A percentile compares a stretch with the other conserved stretches of the same genome.
Evolutionary conservation across 2,329 filamentous ascomycete genomes (phyloP).

Genomic region (Colletotrichum sojae): DNA sequence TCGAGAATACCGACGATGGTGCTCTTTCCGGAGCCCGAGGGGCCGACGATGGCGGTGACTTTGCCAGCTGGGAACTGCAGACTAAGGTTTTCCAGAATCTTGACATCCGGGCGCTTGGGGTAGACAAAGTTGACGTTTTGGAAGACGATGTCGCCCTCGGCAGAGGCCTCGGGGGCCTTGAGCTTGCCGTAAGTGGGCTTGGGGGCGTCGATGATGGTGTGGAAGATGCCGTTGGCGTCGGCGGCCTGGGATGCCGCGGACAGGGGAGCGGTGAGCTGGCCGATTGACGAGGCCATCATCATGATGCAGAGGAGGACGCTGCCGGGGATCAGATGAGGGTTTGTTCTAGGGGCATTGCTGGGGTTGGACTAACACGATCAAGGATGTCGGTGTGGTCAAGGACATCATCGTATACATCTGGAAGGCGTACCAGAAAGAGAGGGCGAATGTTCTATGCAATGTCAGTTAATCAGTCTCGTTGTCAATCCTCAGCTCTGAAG

Average conservation of each 20-base stretch:
- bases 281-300: conserved; percentile 50
- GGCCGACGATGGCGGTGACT: conserved; percentile 48
- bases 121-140: conserved; percentile 52
- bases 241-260: conserved; percentile 53
- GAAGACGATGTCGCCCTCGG: conserved; percentile 64
- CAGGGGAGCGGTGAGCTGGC: conserved; percentile 52
- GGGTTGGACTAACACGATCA: conserved; percentile 41
- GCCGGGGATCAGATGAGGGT: background rate
- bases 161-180: conserved; percentile 66
- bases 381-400: conserved; percentile 41
- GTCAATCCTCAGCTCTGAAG: background rate
- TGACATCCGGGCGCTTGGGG: conserved; percentile 51
- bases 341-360: too few species aligned
- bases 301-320: conserved; percentile 45
- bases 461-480: background rate
- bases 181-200: conserved; percentile 54
- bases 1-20: conserved; percentile 57
- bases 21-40: conserved; percentile 56
- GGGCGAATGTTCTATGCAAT: conserved; percentile 40
- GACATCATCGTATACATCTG: conserved; percentile 42
- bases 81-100: conserved; percentile 50
- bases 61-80: conserved; percentile 53
- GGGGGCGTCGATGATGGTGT: conserved; percentile 61
- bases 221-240: conserved; percentile 54
- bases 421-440: conserved; percentile 44